phyloP scores from a whole-genome alignment of 2,329 filamentous ascomycete genomes.

The Colletotrichum sp. region DNA sequence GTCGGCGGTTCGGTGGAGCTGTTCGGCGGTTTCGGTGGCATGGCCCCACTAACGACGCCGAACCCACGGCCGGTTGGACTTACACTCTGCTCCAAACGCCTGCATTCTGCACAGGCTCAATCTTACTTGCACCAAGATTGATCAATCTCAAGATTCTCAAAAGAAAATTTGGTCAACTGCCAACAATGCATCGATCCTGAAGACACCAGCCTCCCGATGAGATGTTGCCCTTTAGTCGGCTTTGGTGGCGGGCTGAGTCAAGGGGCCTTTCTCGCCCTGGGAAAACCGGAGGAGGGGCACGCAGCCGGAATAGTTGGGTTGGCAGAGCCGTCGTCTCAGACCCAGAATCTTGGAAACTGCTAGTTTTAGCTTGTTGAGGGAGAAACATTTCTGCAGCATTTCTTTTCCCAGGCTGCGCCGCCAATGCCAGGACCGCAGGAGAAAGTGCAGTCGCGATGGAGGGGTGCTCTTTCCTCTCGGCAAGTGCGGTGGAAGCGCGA shows the following conservation, averaged over 20 bases:
- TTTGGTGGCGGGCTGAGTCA: constrained; percentile 19
- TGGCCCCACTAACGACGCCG: constrained; percentile 10
- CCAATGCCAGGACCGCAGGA: not conserved
- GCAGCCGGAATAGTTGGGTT: not conserved
- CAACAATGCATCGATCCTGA: not conserved
- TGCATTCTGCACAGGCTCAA: not conserved
- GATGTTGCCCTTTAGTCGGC: constrained; percentile 5
- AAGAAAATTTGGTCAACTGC: not conserved
- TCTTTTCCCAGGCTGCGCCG: constrained; percentile 7
- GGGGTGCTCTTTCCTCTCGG: not conserved
- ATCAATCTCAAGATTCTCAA: not conserved
- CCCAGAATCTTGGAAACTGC: not conserved
- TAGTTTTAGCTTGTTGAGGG: not conserved
- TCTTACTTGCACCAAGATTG: not conserved
- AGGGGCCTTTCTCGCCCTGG: constrained; percentile 13
- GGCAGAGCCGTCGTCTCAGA: not conserved
- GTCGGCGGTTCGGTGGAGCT: constrained; percentile 5
- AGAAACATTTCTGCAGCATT: constrained; percentile 8
- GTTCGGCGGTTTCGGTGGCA: not conserved
- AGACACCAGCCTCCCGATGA: not conserved
- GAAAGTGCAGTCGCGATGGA: not conserved
- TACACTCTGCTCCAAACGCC: not conserved
- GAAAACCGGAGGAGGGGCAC: constrained; percentile 3
- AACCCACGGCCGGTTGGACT: not conserved
- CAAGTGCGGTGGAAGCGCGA: too few relatives aligned